Percentiles rank a stretch among this genome's conserved stretches.
Evolutionary conservation across 2,329 filamentous ascomycete species (phyloP).

Genomic region (Penicillium expansum): DNA sequence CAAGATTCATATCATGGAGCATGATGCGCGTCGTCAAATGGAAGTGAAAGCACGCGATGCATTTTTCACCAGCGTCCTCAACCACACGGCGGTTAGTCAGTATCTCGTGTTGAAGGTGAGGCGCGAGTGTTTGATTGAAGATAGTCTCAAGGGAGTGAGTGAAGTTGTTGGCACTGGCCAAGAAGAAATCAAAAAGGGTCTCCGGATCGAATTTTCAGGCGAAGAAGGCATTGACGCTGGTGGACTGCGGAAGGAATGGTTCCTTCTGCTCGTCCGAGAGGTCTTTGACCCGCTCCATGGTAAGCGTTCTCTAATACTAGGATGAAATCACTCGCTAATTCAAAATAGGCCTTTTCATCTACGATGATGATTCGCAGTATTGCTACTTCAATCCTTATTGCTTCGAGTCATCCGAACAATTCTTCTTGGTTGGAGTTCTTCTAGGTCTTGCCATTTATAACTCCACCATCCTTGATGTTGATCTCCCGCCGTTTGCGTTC

Average conservation of each 20-base stretch:
- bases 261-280: conserved; percentile 79
- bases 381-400: conserved; percentile 93
- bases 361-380: conserved; percentile 84
- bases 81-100: conserved; percentile 68
- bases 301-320: conserved; percentile 44
- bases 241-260: conserved; percentile 91
- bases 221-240: conserved; percentile 92
- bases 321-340: conserved; percentile 7
- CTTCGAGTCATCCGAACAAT: conserved; percentile 88
- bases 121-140: conserved; percentile 81
- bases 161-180: conserved; percentile 76
- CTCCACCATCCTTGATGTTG: conserved; percentile 85
- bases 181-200: conserved; percentile 85
- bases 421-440: conserved; percentile 83
- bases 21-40: conserved; percentile 87
- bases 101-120: conserved; percentile 75
- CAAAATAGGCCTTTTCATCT: conserved; percentile 74
- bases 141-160: conserved; percentile 80
- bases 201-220: conserved; percentile 79
- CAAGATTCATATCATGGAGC: conserved; percentile 85
- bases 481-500: conserved; percentile 84
- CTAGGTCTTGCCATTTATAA: conserved; percentile 92
- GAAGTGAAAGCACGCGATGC: conserved; percentile 81
- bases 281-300: conserved; percentile 89
- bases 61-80: conserved; percentile 86